A percentile compares a stretch with the other conserved stretches of the same genome.
These are phyloP conservation scores for Prunella vulgaris DNA, from an alignment of 257 asterid species.

Conservation along the genomic window DNA sequence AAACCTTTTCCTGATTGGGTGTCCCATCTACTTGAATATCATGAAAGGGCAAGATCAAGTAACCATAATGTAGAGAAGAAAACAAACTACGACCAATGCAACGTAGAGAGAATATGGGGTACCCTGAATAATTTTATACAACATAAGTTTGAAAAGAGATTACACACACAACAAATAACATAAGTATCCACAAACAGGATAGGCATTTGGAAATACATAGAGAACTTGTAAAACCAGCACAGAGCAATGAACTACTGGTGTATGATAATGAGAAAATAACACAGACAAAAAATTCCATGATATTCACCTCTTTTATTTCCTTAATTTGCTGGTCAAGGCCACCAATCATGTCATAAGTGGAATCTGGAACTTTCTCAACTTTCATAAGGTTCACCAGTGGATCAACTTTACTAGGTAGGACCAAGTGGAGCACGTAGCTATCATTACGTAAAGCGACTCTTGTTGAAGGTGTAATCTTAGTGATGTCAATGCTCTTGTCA, in stretches of 20 bases:
- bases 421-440: constrained; percentile 90
- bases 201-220: background rate
- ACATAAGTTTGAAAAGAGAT: background rate
- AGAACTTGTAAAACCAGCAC: background rate
- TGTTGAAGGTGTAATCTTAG: constrained; percentile 89
- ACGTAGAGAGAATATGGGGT: background rate
- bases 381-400: constrained; percentile 94
- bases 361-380: constrained; percentile 96
- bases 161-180: background rate
- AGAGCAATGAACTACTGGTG: background rate
- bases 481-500: constrained; percentile 85
- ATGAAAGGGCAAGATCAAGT: background rate
- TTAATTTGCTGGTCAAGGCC: constrained; percentile 98
- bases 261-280: constrained; percentile 2
- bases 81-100: background rate
- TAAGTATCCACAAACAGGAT: background rate
- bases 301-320: constrained; percentile 81
- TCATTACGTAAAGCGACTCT: constrained; percentile 96
- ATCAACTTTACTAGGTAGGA: constrained; percentile 92
- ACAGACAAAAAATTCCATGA: background rate
- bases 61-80: background rate
- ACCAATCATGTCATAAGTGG: constrained; percentile 99
- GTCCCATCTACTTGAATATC: background rate
- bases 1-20: background rate
- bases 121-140: background rate